Base-by-base conservation (phyloP, 768 basidiomycete species). In the Xerocomus spinulosus region DNA sequence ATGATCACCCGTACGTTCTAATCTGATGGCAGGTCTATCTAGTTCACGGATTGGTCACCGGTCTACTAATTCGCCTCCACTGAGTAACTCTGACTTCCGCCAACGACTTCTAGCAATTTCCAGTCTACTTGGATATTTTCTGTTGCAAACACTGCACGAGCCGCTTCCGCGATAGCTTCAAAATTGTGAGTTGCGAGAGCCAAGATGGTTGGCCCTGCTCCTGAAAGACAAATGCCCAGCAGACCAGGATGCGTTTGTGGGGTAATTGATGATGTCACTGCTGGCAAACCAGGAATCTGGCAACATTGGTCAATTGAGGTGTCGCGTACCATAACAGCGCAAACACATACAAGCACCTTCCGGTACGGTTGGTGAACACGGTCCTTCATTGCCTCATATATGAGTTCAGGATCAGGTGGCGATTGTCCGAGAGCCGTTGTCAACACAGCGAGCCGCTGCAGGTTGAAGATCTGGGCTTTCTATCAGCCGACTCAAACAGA, bases 381-480 rank as follows among this genome's bases (percentile, higher is more conserved):
- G 70, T 99, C 96, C 62, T 97, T 95, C 96, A 98, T 98, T 2
- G 95, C 95, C 64, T 98, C 95, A 67, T 95, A 98, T 49, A 98
- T 97, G n/a, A 99, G 81, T 18, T 84, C 88, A 0, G 96, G 83
- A 63, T 99, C 92, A 2, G 94, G 94, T 2, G 96, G 95, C 10
- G 84, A 81, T 60, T 87, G 85, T 3, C 82, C 87, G 10, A 99
- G 79, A 1, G 96, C 94, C 3, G 93, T 95, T 2, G 95, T 98
- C 46, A 99, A 76, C 24, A 99, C 96, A 0, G 95, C 96, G 13
- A 99, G 73, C 18, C 96, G 82, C 68, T 99, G 96, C 45, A 99
- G 75, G 67, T 99, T 99, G 75, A 98, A 99, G 13, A 99, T 86
- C 96, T 99, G 35, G 1, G 2, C 4, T 32, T 20, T n/a, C 7